Evolutionary conservation across 768 basidiomycete species (phyloP).

Genomic region (Suillus variegatus): DNA sequence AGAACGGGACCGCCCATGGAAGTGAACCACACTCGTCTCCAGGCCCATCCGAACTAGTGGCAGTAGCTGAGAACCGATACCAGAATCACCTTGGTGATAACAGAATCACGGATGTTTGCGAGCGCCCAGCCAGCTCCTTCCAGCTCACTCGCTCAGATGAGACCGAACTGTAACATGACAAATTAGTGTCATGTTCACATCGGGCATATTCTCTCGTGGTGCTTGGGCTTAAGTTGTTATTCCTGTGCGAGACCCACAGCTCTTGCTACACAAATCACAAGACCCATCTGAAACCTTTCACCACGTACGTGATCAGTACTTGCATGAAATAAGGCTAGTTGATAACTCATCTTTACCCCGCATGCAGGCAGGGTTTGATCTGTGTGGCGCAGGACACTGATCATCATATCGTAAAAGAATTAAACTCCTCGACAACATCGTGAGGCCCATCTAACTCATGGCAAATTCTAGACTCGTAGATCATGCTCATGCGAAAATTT

Average conservation of each 20-base stretch:
- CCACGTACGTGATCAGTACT: neutral
- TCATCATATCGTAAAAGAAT: neutral
- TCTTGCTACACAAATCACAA: neutral
- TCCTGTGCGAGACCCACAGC: constrained; percentile 1
- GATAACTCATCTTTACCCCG: neutral
- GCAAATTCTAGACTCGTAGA: neutral
- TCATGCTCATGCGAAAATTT: neutral
- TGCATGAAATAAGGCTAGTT: neutral
- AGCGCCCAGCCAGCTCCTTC: neutral
- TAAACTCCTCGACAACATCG: neutral
- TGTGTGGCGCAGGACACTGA: neutral
- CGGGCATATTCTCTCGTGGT: constrained; percentile 1
- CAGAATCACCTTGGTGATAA: neutral
- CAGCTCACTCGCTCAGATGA: neutral
- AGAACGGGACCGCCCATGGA: neutral
- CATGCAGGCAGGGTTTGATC: neutral
- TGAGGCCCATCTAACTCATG: neutral
- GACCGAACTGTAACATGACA: neutral
- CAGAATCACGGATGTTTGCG: constrained; percentile 2
- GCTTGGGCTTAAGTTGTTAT: neutral
- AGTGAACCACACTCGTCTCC: neutral
- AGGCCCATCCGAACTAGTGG: neutral
- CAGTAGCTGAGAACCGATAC: neutral
- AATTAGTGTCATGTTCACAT: neutral
- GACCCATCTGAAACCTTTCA: neutral